Evolutionary conservation across 2,329 filamentous ascomycete genomes (phyloP), one percentile per base, ranked within the genome.

Genomic region (Fusarium begoniae): DNA sequence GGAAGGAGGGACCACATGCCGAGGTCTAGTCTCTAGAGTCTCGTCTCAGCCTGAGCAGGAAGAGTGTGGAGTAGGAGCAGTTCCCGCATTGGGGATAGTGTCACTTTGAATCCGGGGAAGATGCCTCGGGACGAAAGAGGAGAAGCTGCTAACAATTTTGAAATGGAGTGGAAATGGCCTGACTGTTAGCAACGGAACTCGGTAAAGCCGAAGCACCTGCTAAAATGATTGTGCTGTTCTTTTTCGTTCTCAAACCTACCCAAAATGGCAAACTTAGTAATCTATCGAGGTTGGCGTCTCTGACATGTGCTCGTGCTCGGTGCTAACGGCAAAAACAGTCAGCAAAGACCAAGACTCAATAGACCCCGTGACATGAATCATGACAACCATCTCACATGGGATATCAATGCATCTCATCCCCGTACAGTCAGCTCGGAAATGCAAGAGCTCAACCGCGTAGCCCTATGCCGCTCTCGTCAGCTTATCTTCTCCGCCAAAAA

Each of bases 101-200:
- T 45, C 18, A 22, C 17, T 24, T 37, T 56, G 56, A 77, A 74
- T 73, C 78, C 74, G 78, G 78, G 78, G 78, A 77, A 79, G 67
- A 55, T 73, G 72, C 78, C 78, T 76, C 77, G 78, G 78, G 28
- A 68, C 28, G 65, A 74, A 32, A 70, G 58, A 68, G 63, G 43
- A 35, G 41, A 70, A 47, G 53, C n/a, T 58, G 40, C 38, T 60
- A 54, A 60, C 56, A 70, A 45, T 53, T 54, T 62, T 54, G 56
- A 63, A 63, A 54, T 45, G 58, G 26, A 37, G 35, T 45, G 26
- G 2, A 58, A 30, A n/a, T 37, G 45, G 24, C 41, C 47, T 11
- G 43, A 47, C 45, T 60, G 51, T 55, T 53, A 20, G 32, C 22
- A 54, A 24, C 12, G 40, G 38, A 35, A 48, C 30, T 37, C 55